Evolutionary conservation across 495 filamentous ascomycete genomes (phyloP).

Genomic region (Neurospora sp.): DNA sequence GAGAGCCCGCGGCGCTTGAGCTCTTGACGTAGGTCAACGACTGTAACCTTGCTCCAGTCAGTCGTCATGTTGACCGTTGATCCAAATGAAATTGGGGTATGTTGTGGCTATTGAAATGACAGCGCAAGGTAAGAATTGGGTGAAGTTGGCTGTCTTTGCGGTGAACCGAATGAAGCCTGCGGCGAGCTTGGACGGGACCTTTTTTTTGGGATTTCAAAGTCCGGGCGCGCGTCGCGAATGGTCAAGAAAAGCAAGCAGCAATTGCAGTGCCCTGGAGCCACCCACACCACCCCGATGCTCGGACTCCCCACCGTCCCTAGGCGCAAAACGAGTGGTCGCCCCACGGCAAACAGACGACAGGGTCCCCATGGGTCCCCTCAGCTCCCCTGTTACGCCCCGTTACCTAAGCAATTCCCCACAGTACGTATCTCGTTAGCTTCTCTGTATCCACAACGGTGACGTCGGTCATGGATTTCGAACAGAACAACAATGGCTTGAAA

Average conservation of each 20-base stretch:
- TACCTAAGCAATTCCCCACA: background rate
- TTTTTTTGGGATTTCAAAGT: background rate
- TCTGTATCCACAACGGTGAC: background rate
- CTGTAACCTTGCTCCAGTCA: conserved; percentile 48
- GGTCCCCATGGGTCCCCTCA: background rate
- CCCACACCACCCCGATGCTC: background rate
- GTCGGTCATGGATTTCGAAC: background rate
- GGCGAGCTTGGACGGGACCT: background rate
- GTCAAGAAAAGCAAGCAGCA: background rate
- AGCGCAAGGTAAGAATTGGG: background rate
- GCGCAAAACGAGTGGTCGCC: background rate
- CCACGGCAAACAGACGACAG: background rate
- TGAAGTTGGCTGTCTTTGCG: background rate
- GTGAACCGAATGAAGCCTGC: background rate
- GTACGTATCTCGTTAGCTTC: background rate
- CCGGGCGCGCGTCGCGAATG: background rate
- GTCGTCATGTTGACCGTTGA: conserved; percentile 32
- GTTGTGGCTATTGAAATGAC: background rate
- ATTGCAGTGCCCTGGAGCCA: background rate
- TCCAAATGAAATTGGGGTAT: background rate
- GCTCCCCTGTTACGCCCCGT: background rate
- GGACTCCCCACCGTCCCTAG: background rate
- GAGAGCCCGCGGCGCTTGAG: conserved; percentile 46
- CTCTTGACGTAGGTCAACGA: conserved; percentile 48
- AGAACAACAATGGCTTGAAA: background rate